Base-by-base conservation (phyloP, 495 filamentous ascomycete genomes). In the Lentithecium fluviatile region DNA sequence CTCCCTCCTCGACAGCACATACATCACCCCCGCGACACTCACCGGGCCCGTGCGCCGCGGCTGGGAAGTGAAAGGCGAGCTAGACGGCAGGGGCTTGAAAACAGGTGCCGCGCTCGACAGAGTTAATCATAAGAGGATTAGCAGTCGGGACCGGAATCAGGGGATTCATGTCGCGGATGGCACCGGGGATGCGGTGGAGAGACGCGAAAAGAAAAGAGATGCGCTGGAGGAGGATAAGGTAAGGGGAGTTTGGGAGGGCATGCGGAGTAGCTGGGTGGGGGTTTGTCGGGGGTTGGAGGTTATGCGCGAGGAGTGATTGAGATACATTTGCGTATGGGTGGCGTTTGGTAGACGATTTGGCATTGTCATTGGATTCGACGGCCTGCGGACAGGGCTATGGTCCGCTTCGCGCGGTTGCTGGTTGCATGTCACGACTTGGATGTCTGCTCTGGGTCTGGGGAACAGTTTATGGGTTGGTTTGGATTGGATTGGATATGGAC, bases 1-100 rank as follows among this genome's bases (percentile, higher is more conserved):
- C 68, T 64, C 77, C 17, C 73, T 87, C 7, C 74, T 89, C 23
- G 81, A 89, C 65, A 68, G 73, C 6, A 85, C 85, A 0, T 53
- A 76, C 15, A 79, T 89, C 19, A 85, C 82, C 8, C 85, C 85
- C 6, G 76, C 70, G 1, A 66, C 64, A 11, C 69, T 72, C 0
- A 65, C 66, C 15, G 82, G 80, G 0, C 65, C 66, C 12, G 65
- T 82, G 0, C 70, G 84, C n/a, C 71, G 53, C n/a, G 84, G 82
- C 2, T 65, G 73, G 43, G 74, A 80, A 55, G 78, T 80, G 13
- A 78, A 77, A 32, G 79, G 80, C 56, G 75, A 76, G 21, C 73
- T 77, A 10, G 75, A 77, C 43, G 72, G 74, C 12, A 72, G 68
- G 54, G 62, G 66, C 34, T 19, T 58, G 36, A 64, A 64, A 20